Evolutionary conservation across 768 basidiomycete genomes (phyloP).

Genomic region (Fomitopsis pulvina): DNA sequence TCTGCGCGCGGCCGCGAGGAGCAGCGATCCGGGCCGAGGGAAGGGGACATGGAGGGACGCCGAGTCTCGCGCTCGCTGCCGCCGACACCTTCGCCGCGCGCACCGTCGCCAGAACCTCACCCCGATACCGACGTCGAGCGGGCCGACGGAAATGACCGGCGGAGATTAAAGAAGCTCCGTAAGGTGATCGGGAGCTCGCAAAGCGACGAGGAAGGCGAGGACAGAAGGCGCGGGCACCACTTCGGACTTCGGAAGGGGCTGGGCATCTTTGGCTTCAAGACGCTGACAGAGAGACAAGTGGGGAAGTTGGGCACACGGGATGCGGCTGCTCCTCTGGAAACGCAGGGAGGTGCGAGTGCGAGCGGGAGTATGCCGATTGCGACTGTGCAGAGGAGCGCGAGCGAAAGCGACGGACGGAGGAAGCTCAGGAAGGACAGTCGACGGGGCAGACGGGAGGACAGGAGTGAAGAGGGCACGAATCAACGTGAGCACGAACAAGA

Average conservation of each 20-base stretch:
- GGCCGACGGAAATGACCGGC: neutral
- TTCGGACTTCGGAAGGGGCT: neutral
- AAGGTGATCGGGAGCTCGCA: neutral
- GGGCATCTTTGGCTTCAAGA: constrained; percentile 8
- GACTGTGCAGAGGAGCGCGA: neutral
- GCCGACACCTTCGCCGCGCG: neutral
- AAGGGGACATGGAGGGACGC: neutral
- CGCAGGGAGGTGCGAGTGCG: neutral
- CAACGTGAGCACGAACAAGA: neutral
- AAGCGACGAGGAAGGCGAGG: neutral
- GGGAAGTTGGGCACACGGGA: constrained; percentile 15
- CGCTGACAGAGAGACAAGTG: constrained; percentile 21
- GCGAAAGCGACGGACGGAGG: neutral
- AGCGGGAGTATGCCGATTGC: neutral
- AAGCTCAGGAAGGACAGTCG: constrained; percentile 2
- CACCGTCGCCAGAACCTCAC: neutral
- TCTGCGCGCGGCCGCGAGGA: neutral
- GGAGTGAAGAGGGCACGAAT: neutral
- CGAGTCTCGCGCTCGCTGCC: neutral
- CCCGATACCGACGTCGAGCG: neutral
- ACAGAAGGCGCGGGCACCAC: neutral
- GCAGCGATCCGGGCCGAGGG: neutral
- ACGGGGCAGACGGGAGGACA: neutral
- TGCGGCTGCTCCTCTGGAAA: neutral
- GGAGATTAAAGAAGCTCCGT: neutral